Evolutionary conservation across 179 eudicot genomes (phyloP), one percentile per base, ranked within the genome.

Genomic region (Drosera spatulata): DNA sequence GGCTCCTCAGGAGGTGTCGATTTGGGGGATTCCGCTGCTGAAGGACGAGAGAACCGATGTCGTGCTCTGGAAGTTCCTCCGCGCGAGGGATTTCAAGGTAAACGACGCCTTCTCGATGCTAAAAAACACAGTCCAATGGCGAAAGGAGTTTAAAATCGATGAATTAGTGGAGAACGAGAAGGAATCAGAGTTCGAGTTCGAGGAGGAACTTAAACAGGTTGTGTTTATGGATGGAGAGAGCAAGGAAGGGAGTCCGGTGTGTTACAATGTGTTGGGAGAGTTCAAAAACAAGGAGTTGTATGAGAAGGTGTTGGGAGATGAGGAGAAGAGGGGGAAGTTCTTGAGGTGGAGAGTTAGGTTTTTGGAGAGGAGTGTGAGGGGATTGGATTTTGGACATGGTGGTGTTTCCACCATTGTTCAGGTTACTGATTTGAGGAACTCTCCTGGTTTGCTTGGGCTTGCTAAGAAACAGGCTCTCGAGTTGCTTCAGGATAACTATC

Each of bases 21-120:
- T 22, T 22, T 22, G 33, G 33, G 33, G 33, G 33, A 22, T 22
- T 22, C 33, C 33, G 33, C 33, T 22, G 6, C 68, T 85, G 5
- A 85, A 75, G 2, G 96, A 88, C 60, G 87, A 83, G 49, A 57
- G 81, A 38, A 85, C 73, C 44, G 96, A 91, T 69, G 79, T 77
- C 2, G 71, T 88, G 41, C 81, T 91, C 37, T 77, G 84, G 71
- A 91, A 88, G 67, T 91, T 88, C 74, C 74, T 88, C 43, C 66
- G 80, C 3, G 97, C 95, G 0, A 73, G 96, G 38, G 97, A 91
- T 60, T 91, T 91, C 75, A 83, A 79, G 48, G 85, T 77, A 13
- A 83, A 82, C 40, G 95, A 91, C 2, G 97, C 97, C 9, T 76
- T 91, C 57, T 5, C 66, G 10, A 88, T 88, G 96, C 55, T 88